A percentile compares a stretch with the other conserved stretches of the same genome.
These are phyloP conservation scores for Apiotrichum sp. DNA, from an alignment of 1,284 basidiomycete species.

Conservation along the genomic window DNA sequence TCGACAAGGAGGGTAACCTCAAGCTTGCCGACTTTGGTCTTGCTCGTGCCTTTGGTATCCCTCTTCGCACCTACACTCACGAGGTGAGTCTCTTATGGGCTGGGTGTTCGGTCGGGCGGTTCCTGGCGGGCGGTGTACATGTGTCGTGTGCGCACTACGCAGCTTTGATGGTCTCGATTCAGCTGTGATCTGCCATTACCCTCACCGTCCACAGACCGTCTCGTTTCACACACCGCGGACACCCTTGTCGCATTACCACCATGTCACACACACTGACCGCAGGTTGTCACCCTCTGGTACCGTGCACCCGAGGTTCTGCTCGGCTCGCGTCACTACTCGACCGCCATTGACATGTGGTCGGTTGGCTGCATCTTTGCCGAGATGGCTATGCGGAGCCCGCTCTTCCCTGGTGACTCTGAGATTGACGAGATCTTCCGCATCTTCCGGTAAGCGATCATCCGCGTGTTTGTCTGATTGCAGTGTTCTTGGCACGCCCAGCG, in stretches of 20 bases:
- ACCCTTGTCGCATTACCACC: too few species aligned
- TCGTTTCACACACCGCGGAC: too few species aligned
- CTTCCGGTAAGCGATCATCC: conserved; percentile 55
- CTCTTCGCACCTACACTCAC: conserved; percentile 93
- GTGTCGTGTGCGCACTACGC: too few species aligned
- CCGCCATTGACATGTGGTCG: conserved; percentile 98
- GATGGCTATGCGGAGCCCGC: conserved; percentile 69
- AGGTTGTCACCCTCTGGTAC: conserved; percentile 99
- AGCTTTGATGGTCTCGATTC: too few species aligned
- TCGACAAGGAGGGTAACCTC: conserved; percentile 93
- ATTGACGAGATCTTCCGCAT: conserved; percentile 99
- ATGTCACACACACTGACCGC: neutral
- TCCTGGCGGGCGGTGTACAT: too few species aligned
- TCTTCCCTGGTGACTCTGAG: conserved; percentile 98
- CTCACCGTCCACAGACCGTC: too few species aligned
- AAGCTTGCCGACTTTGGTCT: conserved; percentile 94
- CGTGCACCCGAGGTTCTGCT: conserved; percentile 96
- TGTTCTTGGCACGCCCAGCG: conserved; percentile 89
- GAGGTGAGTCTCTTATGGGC: conserved; percentile 55
- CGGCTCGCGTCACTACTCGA: conserved; percentile 95
- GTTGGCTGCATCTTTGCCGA: conserved; percentile 99
- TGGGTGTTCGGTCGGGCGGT: too few species aligned
- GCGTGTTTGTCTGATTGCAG: neutral
- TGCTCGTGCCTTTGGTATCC: conserved; percentile 90
- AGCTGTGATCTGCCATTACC: too few species aligned